Percentiles rank a stretch among this genome's conserved stretches.
phyloP scores from a whole-genome alignment of 1,139 yeast species.

The Suhomyces guaymorum region DNA sequence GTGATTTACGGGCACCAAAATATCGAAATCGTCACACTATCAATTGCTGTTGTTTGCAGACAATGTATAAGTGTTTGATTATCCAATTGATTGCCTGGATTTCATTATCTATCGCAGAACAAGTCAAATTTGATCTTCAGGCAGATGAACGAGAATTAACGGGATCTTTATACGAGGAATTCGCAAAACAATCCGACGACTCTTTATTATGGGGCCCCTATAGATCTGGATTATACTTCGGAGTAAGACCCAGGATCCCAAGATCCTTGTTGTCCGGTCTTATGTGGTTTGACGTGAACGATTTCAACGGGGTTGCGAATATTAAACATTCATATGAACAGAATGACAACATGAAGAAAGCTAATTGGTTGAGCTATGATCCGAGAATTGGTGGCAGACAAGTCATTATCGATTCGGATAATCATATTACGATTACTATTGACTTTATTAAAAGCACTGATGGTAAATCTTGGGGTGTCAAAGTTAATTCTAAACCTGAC shows the following conservation, averaged over 20 bases:
- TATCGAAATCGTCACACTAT: no score
- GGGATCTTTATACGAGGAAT: constrained; percentile 22
- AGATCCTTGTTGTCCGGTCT: constrained; percentile 76
- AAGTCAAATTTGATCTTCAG: constrained; percentile 17
- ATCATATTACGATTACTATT: constrained; percentile 62
- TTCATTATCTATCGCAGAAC: constrained; percentile 2
- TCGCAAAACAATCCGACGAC: constrained; percentile 31
- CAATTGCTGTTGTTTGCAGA: no score
- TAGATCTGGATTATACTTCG: constrained; percentile 82
- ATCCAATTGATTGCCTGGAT: background rate
- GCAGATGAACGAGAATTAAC: constrained; percentile 9
- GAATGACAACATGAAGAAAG: constrained; percentile 66
- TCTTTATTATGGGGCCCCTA: constrained; percentile 86
- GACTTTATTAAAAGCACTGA: constrained; percentile 75
- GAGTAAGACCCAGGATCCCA: constrained; percentile 80
- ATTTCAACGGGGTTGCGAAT: constrained; percentile 53
- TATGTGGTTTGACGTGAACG: constrained; percentile 83
- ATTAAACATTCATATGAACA: constrained; percentile 84
- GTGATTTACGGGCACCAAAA: no score
- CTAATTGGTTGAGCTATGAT: constrained; percentile 87
- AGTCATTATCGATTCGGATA: constrained; percentile 64
- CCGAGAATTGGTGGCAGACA: constrained; percentile 88
- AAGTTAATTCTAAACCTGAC: constrained; percentile 63
- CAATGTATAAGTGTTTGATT: constrained; percentile 1
- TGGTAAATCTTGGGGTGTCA: constrained; percentile 77